Percentiles rank a stretch among this genome's conserved stretches.
phyloP scores from a whole-genome alignment of 176 grass and related monocot species.

The Aechmea fasciata region DNA sequence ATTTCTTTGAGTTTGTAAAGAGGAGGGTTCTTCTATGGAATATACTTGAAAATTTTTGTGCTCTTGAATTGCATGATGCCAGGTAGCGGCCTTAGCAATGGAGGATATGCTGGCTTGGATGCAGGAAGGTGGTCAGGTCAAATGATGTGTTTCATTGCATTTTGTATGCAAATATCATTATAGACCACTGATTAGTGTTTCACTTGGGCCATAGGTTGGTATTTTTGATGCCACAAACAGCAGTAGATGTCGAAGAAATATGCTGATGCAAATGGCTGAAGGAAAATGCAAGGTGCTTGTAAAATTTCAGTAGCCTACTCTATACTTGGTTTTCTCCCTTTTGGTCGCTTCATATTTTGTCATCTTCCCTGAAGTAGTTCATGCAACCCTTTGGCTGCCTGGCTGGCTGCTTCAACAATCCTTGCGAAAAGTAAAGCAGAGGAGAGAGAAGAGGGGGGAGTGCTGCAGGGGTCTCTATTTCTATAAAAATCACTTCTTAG shows the following conservation, averaged over 20 bases:
- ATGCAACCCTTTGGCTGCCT: background rate
- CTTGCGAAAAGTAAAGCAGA: too few relatives aligned
- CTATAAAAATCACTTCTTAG: too few relatives aligned
- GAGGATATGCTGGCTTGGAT: conserved; percentile 99
- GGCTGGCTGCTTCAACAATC: background rate
- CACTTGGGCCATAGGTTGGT: conserved; percentile 50
- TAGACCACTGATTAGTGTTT: conserved; percentile 25
- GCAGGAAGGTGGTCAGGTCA: conserved; percentile 90
- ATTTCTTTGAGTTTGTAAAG: background rate
- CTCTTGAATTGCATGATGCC: conserved; percentile 15
- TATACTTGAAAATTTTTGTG: background rate
- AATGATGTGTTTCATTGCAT: conserved; percentile 9
- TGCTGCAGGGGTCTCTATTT: too few relatives aligned
- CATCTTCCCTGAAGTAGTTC: background rate
- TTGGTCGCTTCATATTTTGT: conserved; percentile 16
- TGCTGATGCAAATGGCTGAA: conserved; percentile 97
- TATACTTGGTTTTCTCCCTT: conserved; percentile 12
- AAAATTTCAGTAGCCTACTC: background rate
- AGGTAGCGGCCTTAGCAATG: conserved; percentile 95
- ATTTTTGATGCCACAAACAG: conserved; percentile 99
- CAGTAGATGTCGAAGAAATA: conserved; percentile 80
- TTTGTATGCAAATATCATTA: conserved; percentile 18
- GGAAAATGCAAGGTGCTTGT: conserved; percentile 88
- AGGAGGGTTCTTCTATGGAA: background rate
- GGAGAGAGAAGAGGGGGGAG: too few relatives aligned